Evolutionary conservation across 176 grass and related monocot genomes (phyloP), one percentile per base, ranked within the genome.

Genomic region (Rhipidocladum racemiflorum): DNA sequence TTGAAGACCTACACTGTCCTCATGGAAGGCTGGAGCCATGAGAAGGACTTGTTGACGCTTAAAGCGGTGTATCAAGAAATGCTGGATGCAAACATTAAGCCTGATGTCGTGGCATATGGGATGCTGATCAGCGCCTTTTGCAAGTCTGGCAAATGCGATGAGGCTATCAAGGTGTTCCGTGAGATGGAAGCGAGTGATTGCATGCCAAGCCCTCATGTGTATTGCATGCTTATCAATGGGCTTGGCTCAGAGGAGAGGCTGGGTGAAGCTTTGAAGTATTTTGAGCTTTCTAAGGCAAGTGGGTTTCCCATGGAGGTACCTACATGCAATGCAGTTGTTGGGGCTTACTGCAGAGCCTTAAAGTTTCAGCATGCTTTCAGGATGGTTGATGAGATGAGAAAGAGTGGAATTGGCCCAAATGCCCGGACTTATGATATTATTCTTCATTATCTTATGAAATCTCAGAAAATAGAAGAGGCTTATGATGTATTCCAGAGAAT

Each of bases 271-370:
- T 78, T 94, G 49, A 91, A 89, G 51, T 91, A 88, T 40, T 91
- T 89, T 65, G 79, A 91, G 65, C 82, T 89, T 12, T 94, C 72
- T 18, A 94, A 86, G 83, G 81, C 81, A 72, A 88, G 81, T 45
- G 89, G 86, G 4, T 87, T 89, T 28, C 68, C 87, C 32, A 87
- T 76, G 53, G 91, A 88, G 38, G 43, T 80, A 61, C 88, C 85
- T 46, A 91, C 88, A 23, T 94, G 85, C 82, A 94, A 94, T 82
- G 92, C 92, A 29, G 79, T 89, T 11, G 64, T 94, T 27, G 88
- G 89, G 30, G 82, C 89, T 64, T 91, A 91, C 68, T 91, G 92
- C 63, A 68, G 76, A 77, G 62, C 79, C 45, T 83, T 65, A 63
- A 74, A 81, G 28, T 91, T 91, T 70, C 42, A 89, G 50, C 86